Evolutionary conservation across 2,329 filamentous ascomycete genomes (phyloP).

Genomic region (Penicillium sp.): DNA sequence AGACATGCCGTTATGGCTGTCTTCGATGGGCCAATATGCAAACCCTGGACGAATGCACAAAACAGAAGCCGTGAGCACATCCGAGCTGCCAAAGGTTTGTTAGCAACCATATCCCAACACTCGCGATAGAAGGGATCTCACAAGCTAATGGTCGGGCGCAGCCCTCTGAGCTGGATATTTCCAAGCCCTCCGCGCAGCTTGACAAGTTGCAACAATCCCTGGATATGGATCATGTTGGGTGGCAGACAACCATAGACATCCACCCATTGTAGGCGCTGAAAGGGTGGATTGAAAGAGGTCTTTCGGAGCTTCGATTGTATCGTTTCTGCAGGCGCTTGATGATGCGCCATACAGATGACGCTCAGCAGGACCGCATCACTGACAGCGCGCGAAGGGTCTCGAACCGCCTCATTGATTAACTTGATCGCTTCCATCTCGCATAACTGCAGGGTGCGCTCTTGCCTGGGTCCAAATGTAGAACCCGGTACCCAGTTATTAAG

Average conservation of each 20-base stretch:
- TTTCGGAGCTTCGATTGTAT: slow-evolving; percentile 7
- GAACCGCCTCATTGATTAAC: slow-evolving; percentile 35
- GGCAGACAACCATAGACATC: slow-evolving; percentile 37
- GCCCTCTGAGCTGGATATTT: slow-evolving; percentile 36
- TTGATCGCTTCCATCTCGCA: slow-evolving; percentile 36
- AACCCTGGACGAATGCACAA: slow-evolving; percentile 23
- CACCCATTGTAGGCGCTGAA: slow-evolving; percentile 38
- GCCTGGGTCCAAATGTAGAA: slow-evolving; percentile 19
- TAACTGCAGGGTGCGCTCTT: slow-evolving; percentile 25
- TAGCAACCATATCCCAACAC: neutral
- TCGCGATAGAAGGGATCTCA: slow-evolving; percentile 18
- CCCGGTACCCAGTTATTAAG: slow-evolving; percentile 25
- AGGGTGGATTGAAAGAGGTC: slow-evolving; percentile 35
- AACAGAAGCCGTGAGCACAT: slow-evolving; percentile 27
- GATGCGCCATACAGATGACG: slow-evolving; percentile 37
- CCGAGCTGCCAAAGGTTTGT: slow-evolving; percentile 21
- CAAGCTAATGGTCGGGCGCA: slow-evolving; percentile 41
- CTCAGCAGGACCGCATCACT: slow-evolving; percentile 38
- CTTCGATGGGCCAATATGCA: slow-evolving; percentile 27
- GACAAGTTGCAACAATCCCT: slow-evolving; percentile 37
- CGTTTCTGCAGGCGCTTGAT: slow-evolving; percentile 27
- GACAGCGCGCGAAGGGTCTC: slow-evolving; percentile 29
- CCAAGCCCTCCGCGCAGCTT: slow-evolving; percentile 38
- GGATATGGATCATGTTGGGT: slow-evolving; percentile 36
- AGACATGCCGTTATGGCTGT: slow-evolving; percentile 16